Evolutionary conservation across 208 protist species (phyloP).

Genomic region (Crithidia acanthocephali): DNA sequence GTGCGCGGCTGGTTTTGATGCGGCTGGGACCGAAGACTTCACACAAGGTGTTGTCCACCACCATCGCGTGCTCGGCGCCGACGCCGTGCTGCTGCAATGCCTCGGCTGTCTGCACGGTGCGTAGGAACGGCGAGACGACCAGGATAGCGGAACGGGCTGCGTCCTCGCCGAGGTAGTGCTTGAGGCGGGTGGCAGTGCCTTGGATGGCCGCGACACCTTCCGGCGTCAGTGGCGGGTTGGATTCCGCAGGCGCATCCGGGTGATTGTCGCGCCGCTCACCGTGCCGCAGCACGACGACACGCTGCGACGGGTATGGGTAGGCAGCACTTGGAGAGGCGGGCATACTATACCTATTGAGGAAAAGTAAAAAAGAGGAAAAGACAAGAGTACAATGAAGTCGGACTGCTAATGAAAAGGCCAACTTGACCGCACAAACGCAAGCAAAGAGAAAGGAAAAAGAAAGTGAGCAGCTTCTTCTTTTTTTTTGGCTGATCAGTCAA

Average conservation of each 20-base stretch:
- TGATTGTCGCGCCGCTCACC: constrained; percentile 77
- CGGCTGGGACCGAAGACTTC: constrained; percentile 82
- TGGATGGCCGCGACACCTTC: constrained; percentile 48
- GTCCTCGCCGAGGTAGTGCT: constrained; percentile 33
- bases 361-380: background rate
- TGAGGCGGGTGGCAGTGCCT: constrained; percentile 40
- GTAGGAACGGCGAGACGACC: constrained; percentile 71
- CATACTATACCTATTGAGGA: background rate
- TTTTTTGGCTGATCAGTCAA: too few relatives aligned
- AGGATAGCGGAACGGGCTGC: constrained; percentile 38
- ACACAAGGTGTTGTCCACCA: constrained; percentile 70
- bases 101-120: constrained; percentile 71
- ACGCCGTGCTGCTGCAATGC: constrained; percentile 54
- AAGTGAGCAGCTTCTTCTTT: too few relatives aligned
- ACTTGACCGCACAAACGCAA: too few relatives aligned
- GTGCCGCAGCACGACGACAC: constrained; percentile 79
- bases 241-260: constrained; percentile 49
- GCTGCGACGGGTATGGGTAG: constrained; percentile 31
- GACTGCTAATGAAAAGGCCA: too few relatives aligned
- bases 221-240: constrained; percentile 74
- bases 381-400: too few relatives aligned
- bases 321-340: background rate
- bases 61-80: constrained; percentile 30
- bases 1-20: constrained; percentile 47
- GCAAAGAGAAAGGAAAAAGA: too few relatives aligned